Evolutionary conservation across 2,329 filamentous ascomycete species (phyloP), one percentile per base, ranked within the genome.

Genomic region (Pyrenochaeta sp.): DNA sequence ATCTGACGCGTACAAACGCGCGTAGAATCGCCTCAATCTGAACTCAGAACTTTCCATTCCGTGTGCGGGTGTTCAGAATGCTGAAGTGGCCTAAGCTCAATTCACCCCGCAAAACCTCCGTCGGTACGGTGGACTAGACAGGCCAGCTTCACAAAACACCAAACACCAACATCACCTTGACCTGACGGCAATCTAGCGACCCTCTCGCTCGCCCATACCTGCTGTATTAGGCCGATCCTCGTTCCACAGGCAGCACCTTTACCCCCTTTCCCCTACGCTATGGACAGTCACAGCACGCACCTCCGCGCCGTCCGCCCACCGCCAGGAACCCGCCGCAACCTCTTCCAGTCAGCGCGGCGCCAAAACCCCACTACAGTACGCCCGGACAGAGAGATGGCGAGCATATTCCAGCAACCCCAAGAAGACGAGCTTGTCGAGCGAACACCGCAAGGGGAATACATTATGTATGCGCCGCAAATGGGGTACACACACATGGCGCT

Each of bases 381-480:
- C 15, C 65, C 68, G 12, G 68, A 71, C 39, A 52, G 53, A 45
- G 52, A 62, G 19, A 54, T 59, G 22, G 62, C 64, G 2, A 59
- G 54, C 5, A 65, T 67, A 37, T 67, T 69, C 50, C 62, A 60
- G 37, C 66, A 65, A 15, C 59, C 67, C 0, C 42, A 61, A n/a
- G 65, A 72, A 28, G 65, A 72, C 27, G 83, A 85, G 45, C 82
- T 85, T 27, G 81, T 85, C 25, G 80, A 81, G 43, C 78, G 80
- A 10, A 80, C 84, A 57, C 78, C 79, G 27, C 78, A 81, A 52
- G 83, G 83, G 1, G 77, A 79, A 27, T 84, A 83, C 58, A 77
- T 78, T 28, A 66, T 84, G 40, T 61, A 62, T 28, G 72, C 68
- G 36, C 73, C 72, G 8, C 61, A 61, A 4, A 67, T 65, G 1